Conservation (phyloP, 2,329 filamentous ascomycete genomes). For the Colletotrichum higginsianum region DNA sequence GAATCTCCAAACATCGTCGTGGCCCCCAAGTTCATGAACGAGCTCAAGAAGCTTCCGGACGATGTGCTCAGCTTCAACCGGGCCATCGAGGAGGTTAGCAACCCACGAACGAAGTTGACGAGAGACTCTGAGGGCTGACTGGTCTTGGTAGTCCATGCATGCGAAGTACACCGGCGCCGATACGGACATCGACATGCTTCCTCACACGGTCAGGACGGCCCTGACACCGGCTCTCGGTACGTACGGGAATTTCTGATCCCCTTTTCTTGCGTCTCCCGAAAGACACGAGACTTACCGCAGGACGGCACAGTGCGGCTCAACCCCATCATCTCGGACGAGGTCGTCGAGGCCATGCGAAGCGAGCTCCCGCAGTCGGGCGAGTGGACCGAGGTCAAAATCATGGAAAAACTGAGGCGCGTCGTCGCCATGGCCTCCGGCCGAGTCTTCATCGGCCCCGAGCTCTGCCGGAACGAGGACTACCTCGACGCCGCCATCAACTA, state of each 20-base stretch:
- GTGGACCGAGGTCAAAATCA: conserved; percentile 59
- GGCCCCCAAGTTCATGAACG: conserved; percentile 49
- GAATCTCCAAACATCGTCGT: conserved; percentile 49
- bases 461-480: conserved; percentile 61
- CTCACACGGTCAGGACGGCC: conserved; percentile 49
- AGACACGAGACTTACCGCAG: neutral
- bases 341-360: conserved; percentile 50
- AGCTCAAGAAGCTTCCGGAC: conserved; percentile 52
- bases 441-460: conserved; percentile 63
- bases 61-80: conserved; percentile 49
- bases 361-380: conserved; percentile 55
- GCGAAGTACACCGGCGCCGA: conserved; percentile 53
- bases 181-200: conserved; percentile 45
- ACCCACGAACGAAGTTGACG: neutral
- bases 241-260: neutral
- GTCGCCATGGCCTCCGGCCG: conserved; percentile 63
- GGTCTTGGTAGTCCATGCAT: conserved; percentile 47
- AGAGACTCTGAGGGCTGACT: neutral
- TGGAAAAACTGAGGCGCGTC: conserved; percentile 59
- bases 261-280: neutral
- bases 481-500: conserved; percentile 64
- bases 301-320: conserved; percentile 51
- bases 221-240: conserved; percentile 54
- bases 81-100: conserved; percentile 46
- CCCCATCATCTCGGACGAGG: conserved; percentile 56